Evolutionary conservation across 2,329 filamentous ascomycete genomes (phyloP), one percentile per base, ranked within the genome.

Genomic region (Botryotinia convoluta): DNA sequence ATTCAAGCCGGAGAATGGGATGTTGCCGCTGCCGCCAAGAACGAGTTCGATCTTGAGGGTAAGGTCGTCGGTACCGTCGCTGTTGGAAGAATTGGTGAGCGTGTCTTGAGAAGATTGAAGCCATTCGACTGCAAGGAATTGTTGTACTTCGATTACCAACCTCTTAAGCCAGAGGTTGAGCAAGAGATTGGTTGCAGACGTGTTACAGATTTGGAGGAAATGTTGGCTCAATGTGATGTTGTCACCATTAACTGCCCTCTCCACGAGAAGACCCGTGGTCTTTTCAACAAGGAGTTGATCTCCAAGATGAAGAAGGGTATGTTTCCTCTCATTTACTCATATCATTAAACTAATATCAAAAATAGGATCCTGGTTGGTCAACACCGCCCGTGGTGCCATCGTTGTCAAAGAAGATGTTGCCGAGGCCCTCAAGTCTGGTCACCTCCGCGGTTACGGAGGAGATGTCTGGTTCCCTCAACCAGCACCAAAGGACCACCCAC

Each of bases 161-260:
- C 95, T 70, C 88, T 99, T 77, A 88, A 86, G 75, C 82, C 93
- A 75, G 94, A 97, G 87, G 87, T 90, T 80, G 95, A 98, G 90
- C 90, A 92, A 85, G 95, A 98, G 88, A 98, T 98, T 85, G 95
- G 95, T 83, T 95, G 92, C 89, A 90, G 94, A 81, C 91, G 96
- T 76, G 94, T 98, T 74, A 92, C 95, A 67, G 89, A 83, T 81
- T 91, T 99, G 81, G 95, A 98, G 88, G 95, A 98, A 84, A 92
- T 99, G 90, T 85, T 99, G 76, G 88, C 89, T 59, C 94, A 97
- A 88, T 98, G 95, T 84, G 96, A 98, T 80, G 89, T 98, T 76
- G 95, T 99, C 84, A 99, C 96, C 82, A 98, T 99, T 87, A 99
- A 99, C 91, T 98, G 95, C 89, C 96, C 96, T 71, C 90, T 99